Evolutionary conservation across 768 basidiomycete species (phyloP).

Genomic region (Pleurotus salmoneostramineus): DNA sequence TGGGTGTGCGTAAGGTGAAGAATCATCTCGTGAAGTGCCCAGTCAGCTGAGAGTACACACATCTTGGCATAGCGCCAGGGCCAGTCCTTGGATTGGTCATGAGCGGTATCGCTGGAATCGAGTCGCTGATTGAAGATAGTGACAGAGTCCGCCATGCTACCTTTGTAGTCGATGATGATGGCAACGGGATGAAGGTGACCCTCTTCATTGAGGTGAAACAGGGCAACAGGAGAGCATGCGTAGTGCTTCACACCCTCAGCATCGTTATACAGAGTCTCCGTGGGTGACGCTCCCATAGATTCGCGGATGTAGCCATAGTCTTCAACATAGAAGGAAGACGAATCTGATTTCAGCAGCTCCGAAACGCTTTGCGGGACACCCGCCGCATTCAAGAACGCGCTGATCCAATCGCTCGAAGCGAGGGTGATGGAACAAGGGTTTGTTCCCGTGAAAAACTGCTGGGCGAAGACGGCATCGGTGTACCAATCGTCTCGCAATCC

Average conservation of each 20-base stretch:
- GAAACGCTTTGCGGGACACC: conserved; percentile 10
- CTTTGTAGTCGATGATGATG: conserved; percentile 24
- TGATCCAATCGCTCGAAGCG: conserved; percentile 17
- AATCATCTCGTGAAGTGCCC: conserved; percentile 22
- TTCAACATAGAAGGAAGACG: conserved; percentile 16
- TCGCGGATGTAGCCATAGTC: conserved; percentile 23
- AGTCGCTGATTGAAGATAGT: conserved; percentile 24
- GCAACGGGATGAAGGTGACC: conserved; percentile 26
- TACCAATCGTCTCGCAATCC: conserved; percentile 25
- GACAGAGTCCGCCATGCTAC: conserved; percentile 20
- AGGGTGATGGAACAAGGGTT: conserved; percentile 22
- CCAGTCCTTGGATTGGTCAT: conserved; percentile 20
- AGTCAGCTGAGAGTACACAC: conserved; percentile 23
- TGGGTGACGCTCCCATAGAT: conserved; percentile 12
- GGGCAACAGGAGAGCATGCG: conserved; percentile 21
- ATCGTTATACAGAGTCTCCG: conserved; percentile 7
- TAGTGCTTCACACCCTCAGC: conserved; percentile 13
- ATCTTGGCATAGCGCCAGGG: conserved; percentile 29
- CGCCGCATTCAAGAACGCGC: conserved; percentile 14
- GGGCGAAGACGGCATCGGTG: conserved; percentile 24
- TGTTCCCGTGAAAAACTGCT: conserved; percentile 24
- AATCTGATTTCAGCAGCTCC: conserved; percentile 8
- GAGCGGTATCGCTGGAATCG: conserved; percentile 3
- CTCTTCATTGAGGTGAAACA: conserved; percentile 20
- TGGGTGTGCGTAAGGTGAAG: conserved; percentile 25